These are phyloP conservation scores for Huiozyma sinensis DNA, from an alignment of 805 yeast species.

Conservation along the genomic window DNA sequence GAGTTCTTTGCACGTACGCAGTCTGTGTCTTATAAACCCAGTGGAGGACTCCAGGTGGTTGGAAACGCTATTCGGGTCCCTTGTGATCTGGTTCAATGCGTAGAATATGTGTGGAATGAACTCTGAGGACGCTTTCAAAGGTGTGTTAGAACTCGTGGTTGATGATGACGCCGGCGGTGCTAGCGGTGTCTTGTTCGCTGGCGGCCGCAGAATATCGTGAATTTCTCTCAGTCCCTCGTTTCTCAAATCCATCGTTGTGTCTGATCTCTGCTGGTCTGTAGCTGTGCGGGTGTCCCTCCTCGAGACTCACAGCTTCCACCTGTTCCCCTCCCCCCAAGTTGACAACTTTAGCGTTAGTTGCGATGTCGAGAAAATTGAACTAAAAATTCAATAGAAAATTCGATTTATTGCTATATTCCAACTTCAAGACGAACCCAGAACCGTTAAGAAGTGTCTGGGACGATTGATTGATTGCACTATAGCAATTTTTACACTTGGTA, in stretches of 20 bases:
- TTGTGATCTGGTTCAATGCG: slow-evolving; percentile 23
- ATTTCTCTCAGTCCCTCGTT: slow-evolving; percentile 5
- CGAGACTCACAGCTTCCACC: too few species aligned
- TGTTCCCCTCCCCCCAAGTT: too few species aligned
- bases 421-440: too few species aligned
- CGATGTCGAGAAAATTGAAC: too few species aligned
- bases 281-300: too few species aligned
- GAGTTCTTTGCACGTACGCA: slow-evolving; percentile 21
- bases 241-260: not conserved
- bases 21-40: slow-evolving; percentile 24
- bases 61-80: slow-evolving; percentile 24
- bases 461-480: too few species aligned
- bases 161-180: slow-evolving; percentile 3
- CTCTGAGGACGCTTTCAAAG: slow-evolving; percentile 7
- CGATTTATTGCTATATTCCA: too few species aligned
- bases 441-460: too few species aligned
- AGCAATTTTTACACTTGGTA: too few species aligned
- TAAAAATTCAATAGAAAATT: too few species aligned
- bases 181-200: not conserved
- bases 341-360: too few species aligned
- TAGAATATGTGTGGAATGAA: slow-evolving; percentile 27
- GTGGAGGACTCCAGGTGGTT: slow-evolving; percentile 25
- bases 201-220: slow-evolving; percentile 4
- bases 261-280: too few species aligned
- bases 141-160: not conserved